Conservation (phyloP, 1,284 basidiomycete species). For the Xerocomus amazonicus region DNA sequence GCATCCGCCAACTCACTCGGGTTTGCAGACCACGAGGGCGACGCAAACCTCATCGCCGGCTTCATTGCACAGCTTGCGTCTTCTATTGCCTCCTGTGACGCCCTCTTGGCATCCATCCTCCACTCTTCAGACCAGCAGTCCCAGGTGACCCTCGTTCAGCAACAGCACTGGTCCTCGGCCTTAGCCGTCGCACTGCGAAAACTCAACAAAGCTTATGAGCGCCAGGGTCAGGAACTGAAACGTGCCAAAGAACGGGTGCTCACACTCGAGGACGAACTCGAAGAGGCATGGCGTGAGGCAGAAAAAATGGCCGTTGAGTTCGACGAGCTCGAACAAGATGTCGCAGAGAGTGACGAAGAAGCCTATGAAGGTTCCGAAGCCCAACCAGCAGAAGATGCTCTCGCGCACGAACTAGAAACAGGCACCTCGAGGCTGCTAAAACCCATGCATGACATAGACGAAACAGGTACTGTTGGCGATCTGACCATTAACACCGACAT, state of each 20-base stretch:
- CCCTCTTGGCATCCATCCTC: constrained; percentile 53
- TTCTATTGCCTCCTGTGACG: constrained; percentile 56
- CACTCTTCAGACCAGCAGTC: constrained; percentile 56
- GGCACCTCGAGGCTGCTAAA: background rate
- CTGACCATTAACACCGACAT: constrained; percentile 24
- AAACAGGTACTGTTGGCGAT: constrained; percentile 29
- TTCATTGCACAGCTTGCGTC: constrained; percentile 59
- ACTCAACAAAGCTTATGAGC: constrained; percentile 68
- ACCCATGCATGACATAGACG: constrained; percentile 36
- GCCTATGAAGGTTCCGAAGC: constrained; percentile 7
- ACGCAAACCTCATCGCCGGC: constrained; percentile 29
- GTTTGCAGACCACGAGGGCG: constrained; percentile 9
- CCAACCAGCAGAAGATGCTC: constrained; percentile 12
- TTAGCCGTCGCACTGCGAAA: constrained; percentile 73
- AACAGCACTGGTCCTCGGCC: constrained; percentile 67
- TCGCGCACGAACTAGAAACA: background rate
- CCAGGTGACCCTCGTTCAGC: constrained; percentile 57
- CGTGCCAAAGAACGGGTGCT: constrained; percentile 45
- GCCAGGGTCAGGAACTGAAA: constrained; percentile 54
- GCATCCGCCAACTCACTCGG: background rate
- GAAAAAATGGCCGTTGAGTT: constrained; percentile 67
- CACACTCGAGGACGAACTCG: constrained; percentile 64
- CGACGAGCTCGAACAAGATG: constrained; percentile 46
- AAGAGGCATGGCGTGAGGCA: constrained; percentile 76
- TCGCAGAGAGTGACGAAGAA: constrained; percentile 22